These are phyloP conservation scores for Argentina anserina DNA, from an alignment of 306 rosid genomes.

Conservation along the genomic window DNA sequence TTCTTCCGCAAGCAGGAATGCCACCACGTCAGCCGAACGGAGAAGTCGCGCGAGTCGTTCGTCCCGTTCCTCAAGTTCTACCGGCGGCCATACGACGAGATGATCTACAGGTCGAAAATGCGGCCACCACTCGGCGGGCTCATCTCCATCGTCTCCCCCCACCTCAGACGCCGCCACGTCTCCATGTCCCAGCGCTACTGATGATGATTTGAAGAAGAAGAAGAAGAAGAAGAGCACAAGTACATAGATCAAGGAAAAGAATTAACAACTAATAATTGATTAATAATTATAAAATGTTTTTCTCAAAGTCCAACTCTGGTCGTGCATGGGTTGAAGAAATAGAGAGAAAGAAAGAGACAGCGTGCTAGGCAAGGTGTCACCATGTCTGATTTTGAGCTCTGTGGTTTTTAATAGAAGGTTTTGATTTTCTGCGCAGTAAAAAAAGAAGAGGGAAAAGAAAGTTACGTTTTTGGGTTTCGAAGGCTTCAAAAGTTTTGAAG, in stretches of 20 bases:
- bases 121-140: conserved; percentile 95
- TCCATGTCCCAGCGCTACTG: conserved; percentile 89
- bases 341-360: conserved; percentile 26
- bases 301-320: conserved; percentile 28
- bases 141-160: conserved; percentile 85
- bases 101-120: conserved; percentile 94
- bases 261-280: conserved; percentile 40
- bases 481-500: background rate
- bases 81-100: conserved; percentile 83
- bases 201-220: no score
- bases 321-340: conserved; percentile 36
- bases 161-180: conserved; percentile 75
- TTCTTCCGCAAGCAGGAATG: conserved; percentile 67
- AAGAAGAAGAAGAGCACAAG: conserved; percentile 11
- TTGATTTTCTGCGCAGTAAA: background rate
- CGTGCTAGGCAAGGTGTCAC: conserved; percentile 64
- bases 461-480: conserved; percentile 28
- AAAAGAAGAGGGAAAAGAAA: background rate
- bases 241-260: conserved; percentile 19
- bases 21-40: conserved; percentile 58
- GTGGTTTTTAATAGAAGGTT: conserved; percentile 4
- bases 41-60: conserved; percentile 67
- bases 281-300: conserved; percentile 24
- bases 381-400: conserved; percentile 32
- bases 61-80: conserved; percentile 65